phyloP scores from a whole-genome alignment of 306 rosid genomes.

The Dryas alaskensis region DNA sequence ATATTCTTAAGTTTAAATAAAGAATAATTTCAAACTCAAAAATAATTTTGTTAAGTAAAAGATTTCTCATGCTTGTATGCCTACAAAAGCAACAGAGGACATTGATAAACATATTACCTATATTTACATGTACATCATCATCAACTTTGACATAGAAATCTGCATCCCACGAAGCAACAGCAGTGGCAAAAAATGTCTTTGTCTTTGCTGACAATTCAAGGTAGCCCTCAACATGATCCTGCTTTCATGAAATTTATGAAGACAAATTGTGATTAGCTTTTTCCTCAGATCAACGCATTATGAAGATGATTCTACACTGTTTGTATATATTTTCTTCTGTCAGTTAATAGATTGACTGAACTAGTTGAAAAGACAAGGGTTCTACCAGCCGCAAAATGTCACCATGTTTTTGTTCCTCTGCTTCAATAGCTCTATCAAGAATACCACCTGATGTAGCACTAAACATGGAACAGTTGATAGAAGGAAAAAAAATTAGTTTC shows the following conservation, averaged over 20 bases:
- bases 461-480: slow-evolving; percentile 9
- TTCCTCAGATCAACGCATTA: slow-evolving; percentile 4
- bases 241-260: slow-evolving; percentile 14
- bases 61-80: slow-evolving; percentile 2
- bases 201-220: slow-evolving; percentile 64
- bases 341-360: not conserved
- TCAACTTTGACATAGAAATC: slow-evolving; percentile 60
- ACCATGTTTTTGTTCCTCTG: slow-evolving; percentile 51
- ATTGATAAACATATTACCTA: slow-evolving; percentile 34
- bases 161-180: slow-evolving; percentile 54
- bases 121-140: slow-evolving; percentile 60
- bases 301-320: not conserved
- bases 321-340: not conserved
- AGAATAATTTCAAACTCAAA: not conserved
- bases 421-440: slow-evolving; percentile 58
- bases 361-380: slow-evolving; percentile 13
- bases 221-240: slow-evolving; percentile 65
- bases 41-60: not conserved
- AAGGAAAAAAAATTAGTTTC: not conserved
- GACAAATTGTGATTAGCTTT: not conserved
- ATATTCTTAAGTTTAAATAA: not conserved
- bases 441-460: slow-evolving; percentile 66
- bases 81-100: not conserved
- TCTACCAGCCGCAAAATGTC: slow-evolving; percentile 58
- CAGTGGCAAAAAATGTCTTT: slow-evolving; percentile 48